Percentiles rank a stretch among this genome's conserved stretches.
phyloP scores from a whole-genome alignment of 805 yeast species.

The Starmerella khaoyaiensis region DNA sequence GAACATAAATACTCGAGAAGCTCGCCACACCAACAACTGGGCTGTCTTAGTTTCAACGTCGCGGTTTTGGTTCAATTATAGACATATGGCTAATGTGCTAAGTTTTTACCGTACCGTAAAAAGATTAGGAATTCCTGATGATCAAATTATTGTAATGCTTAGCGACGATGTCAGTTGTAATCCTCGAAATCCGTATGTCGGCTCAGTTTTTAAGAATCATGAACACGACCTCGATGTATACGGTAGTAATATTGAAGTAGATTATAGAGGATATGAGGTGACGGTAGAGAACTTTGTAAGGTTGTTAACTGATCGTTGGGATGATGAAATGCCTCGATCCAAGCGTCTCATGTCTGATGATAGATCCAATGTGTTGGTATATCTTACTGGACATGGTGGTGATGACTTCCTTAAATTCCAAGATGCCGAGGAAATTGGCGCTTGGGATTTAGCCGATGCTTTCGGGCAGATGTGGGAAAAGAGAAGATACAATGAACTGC shows the following conservation, averaged over 20 bases:
- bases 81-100: constrained; percentile 93
- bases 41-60: constrained; percentile 93
- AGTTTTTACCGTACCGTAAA: constrained; percentile 93
- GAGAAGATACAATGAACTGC: constrained; percentile 84
- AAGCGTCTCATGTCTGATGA: constrained; percentile 87
- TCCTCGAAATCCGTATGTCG: constrained; percentile 90
- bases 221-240: constrained; percentile 85
- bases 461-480: constrained; percentile 95
- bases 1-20: constrained; percentile 9
- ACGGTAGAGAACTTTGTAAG: constrained; percentile 95
- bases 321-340: constrained; percentile 82
- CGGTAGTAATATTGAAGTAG: constrained; percentile 92
- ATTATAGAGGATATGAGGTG: constrained; percentile 93
- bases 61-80: constrained; percentile 93
- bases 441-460: constrained; percentile 93
- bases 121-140: constrained; percentile 92
- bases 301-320: constrained; percentile 89
- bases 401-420: constrained; percentile 93
- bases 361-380: constrained; percentile 82
- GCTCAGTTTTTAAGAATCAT: constrained; percentile 86
- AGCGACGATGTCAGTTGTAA: constrained; percentile 97
- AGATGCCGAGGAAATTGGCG: constrained; percentile 94
- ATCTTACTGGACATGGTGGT: constrained; percentile 98
- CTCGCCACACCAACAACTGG: constrained; percentile 50
- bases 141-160: constrained; percentile 89